Base-by-base conservation (phyloP, 306 rosid species). In the Cicer pinnatifidum region DNA sequence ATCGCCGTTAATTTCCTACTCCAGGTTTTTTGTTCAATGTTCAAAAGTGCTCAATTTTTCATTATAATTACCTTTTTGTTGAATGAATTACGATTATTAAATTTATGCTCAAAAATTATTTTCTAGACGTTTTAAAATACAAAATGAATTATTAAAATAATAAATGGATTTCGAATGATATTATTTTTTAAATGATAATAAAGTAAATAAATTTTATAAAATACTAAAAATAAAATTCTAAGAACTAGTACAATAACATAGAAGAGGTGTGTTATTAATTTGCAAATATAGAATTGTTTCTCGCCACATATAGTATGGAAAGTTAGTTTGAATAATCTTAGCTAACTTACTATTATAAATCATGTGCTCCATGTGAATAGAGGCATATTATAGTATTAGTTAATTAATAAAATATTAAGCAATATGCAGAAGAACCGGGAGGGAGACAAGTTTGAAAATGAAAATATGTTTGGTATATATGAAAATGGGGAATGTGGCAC, bases 401-500 rank as follows among this genome's bases (percentile, higher is more conserved):
- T 61, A 47, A 59, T 39, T 37, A 40, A 28, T 28, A 3, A 28
- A 28, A 3, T 28, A 23, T 48, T 52, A 61, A 43, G 56, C 53
- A 59, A 59, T 59, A 59, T 13, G 33, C 60, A 53, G 9, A 53
- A 53, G 60, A 17, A 53, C 11, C 6, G 33, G 60, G 60, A 41
- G 28, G 60, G 28, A 59, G 66, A 59, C 66, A 59, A 59, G 43
- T 59, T 59, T 59, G 43, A 59, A 59, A 56, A 56, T 13, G 2
- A 12, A 35, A 28, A 28, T 28, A 28, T 28, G 17, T 62, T 63
- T 63, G 50, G 50, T 39, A 48, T 63, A 63, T 43, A 63, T 45
- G 73, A 67, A 75, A n/a, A 56, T 57, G 72, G 9, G 57, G 63
- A 65, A 43, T 71, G 70, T 72, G 82, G 80, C 66, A 5, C 60